phyloP scores from a whole-genome alignment of 192 early-diverging fungal genomes.

The Rhizoclosmatium sp. region DNA sequence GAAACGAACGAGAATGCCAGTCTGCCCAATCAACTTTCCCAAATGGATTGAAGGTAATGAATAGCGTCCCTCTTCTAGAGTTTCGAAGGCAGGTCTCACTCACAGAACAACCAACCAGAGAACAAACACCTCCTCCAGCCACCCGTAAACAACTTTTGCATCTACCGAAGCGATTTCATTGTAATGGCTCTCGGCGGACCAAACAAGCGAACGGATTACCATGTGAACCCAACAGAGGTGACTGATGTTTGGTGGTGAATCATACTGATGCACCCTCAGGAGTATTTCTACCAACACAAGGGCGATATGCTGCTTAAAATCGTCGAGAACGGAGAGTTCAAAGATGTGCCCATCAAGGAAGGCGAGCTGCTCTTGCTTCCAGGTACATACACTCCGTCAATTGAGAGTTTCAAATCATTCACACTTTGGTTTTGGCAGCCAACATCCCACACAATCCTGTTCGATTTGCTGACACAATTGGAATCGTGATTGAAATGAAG shows the following conservation, averaged over 20 bases:
- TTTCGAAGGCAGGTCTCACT: not conserved
- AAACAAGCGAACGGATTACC: conserved; percentile 95
- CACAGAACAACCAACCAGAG: not conserved
- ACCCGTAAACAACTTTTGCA: conserved; percentile 92
- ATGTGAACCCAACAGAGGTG: conserved; percentile 93
- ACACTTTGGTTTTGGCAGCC: conserved; percentile 48
- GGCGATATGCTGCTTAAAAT: conserved; percentile 94
- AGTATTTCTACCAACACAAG: conserved; percentile 97
- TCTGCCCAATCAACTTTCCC: conserved; percentile 83
- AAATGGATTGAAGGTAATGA: conserved; percentile 85
- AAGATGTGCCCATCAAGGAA: conserved; percentile 86
- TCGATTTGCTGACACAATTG: conserved; percentile 91
- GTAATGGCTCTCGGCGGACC: conserved; percentile 93
- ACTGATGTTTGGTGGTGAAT: not conserved
- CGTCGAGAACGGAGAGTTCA: conserved; percentile 80
- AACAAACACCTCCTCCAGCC: conserved; percentile 80
- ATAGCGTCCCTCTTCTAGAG: not conserved
- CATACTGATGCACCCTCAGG: conserved; percentile 44
- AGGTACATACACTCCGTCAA: conserved; percentile 54
- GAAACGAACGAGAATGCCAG: not conserved
- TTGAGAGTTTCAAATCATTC: not conserved
- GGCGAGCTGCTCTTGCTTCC: conserved; percentile 97
- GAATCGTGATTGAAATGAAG: conserved; percentile 94
- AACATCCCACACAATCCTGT: conserved; percentile 95
- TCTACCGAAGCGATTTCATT: conserved; percentile 87